Evolutionary conservation across 306 rosid genomes (phyloP).

Genomic region (cucumber (Cucumis sativus)): Cucumber_9930_V3 NC_026660.2:28402501-28403000

Average conservation of each 20-base stretch:
- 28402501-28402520: no score
- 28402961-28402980: neutral
- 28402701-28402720: constrained; percentile 65
- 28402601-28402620: neutral
- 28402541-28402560: neutral
- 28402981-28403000: neutral
- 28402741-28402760: constrained; percentile 83
- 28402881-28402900: constrained; percentile 51
- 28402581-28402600: neutral
- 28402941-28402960: neutral
- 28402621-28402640: constrained; percentile 42
- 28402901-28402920: constrained; percentile 70
- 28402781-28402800: neutral
- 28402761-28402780: constrained; percentile 13
- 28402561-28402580: neutral
- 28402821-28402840: neutral
- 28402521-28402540: neutral
- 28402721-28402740: constrained; percentile 87
- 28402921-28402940: constrained; percentile 26
- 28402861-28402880: constrained; percentile 83
- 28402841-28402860: constrained; percentile 42
- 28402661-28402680: constrained; percentile 51
- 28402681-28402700: constrained; percentile 50
- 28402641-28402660: constrained; percentile 21
- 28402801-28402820: neutral